A percentile compares a stretch with the other conserved stretches of the same genome.
Conservation (phyloP, 345 rosid genomes). For the Aegle marmelos region DNA sequence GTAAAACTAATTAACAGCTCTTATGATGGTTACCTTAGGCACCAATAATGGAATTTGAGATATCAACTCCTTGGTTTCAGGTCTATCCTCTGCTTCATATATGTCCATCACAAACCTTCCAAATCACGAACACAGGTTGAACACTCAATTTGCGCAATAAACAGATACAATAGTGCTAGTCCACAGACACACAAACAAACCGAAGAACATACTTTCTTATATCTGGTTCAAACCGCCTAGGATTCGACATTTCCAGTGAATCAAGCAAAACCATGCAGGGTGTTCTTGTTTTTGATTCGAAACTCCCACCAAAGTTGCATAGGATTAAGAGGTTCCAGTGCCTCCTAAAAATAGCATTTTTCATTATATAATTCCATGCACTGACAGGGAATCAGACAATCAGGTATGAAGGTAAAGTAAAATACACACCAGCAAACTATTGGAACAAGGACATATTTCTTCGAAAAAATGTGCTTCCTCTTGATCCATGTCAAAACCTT, state of each 20-base stretch:
- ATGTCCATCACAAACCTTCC: conserved; percentile 65
- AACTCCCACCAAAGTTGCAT: conserved; percentile 59
- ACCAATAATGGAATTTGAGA: conserved; percentile 47
- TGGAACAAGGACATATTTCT: conserved; percentile 69
- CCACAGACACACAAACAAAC: too few relatives aligned
- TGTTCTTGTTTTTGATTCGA: conserved; percentile 34
- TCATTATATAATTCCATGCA: conserved; percentile 10
- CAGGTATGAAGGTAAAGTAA: neutral
- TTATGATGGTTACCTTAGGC: conserved; percentile 42
- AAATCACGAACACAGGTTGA: neutral
- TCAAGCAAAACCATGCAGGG: conserved; percentile 71
- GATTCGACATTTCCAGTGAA: conserved; percentile 50
- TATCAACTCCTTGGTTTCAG: conserved; percentile 36
- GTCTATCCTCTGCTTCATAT: conserved; percentile 47
- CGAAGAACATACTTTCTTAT: conserved; percentile 46
- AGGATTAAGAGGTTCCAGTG: conserved; percentile 78
- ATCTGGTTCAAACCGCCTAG: conserved; percentile 52
- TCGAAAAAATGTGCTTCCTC: conserved; percentile 49
- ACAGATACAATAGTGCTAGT: neutral
- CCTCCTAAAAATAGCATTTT: conserved; percentile 37
- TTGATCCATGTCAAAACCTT: conserved; percentile 54
- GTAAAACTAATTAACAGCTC: neutral
- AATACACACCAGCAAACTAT: conserved; percentile 54
- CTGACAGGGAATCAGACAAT: neutral
- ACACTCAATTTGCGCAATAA: neutral